Conservation (phyloP, 768 basidiomycete genomes). For the Suillus discolor region DNA sequence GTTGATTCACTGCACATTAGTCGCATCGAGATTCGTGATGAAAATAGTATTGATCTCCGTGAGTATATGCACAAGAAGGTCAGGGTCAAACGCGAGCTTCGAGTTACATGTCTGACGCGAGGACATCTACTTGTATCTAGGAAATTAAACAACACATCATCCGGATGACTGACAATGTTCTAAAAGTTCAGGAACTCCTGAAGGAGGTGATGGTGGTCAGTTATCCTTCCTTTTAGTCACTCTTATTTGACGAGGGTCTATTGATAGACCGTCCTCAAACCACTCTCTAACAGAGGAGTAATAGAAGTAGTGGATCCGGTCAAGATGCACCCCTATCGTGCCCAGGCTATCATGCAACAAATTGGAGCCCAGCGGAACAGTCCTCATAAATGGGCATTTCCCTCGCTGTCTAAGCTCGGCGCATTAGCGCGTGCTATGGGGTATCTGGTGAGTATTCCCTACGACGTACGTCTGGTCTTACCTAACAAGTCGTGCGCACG, state of each 20-base stretch:
- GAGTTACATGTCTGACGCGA: not conserved
- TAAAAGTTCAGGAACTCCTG: slow-evolving; percentile 66
- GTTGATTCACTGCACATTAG: slow-evolving; percentile 96
- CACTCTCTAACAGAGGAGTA: slow-evolving; percentile 39
- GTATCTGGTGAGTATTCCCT: slow-evolving; percentile 65
- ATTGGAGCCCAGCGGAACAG: slow-evolving; percentile 39
- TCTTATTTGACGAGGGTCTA: slow-evolving; percentile 8
- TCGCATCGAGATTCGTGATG: slow-evolving; percentile 92
- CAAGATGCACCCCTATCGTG: slow-evolving; percentile 65
- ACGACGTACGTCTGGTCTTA: not conserved
- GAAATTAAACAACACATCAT: slow-evolving; percentile 79
- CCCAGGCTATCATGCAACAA: slow-evolving; percentile 45
- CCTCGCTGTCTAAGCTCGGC: slow-evolving; percentile 52
- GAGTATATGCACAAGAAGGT: slow-evolving; percentile 91
- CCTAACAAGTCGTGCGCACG: not conserved
- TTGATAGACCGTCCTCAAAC: slow-evolving; percentile 37
- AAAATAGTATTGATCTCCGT: slow-evolving; percentile 83
- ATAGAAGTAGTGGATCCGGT: slow-evolving; percentile 59
- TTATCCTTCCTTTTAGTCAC: slow-evolving; percentile 8
- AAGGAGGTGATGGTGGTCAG: slow-evolving; percentile 75
- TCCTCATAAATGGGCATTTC: slow-evolving; percentile 49
- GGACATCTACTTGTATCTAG: slow-evolving; percentile 37
- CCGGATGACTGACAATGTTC: slow-evolving; percentile 67
- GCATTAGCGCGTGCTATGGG: slow-evolving; percentile 81
- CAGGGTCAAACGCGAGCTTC: slow-evolving; percentile 14